Base-by-base conservation (phyloP, 1,284 basidiomycete genomes). In the Naganishia albida region DNA sequence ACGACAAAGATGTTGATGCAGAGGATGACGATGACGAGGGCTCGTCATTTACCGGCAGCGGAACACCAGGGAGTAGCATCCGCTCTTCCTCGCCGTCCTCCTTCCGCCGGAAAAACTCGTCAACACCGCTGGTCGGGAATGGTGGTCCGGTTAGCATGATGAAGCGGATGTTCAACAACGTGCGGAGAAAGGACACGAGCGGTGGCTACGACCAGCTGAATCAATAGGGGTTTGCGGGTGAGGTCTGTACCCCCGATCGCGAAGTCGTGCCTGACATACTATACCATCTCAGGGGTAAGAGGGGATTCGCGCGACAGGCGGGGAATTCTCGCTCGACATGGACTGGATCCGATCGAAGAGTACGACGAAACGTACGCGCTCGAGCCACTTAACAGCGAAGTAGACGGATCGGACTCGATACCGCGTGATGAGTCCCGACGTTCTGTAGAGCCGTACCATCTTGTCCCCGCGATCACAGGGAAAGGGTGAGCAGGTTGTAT, bases 181-280 rank as follows among this genome's bases (percentile, higher is more conserved):
- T 72, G 70, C 12, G 70, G 73, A 50, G 70, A 73, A 48, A 68
- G 71, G 13, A 65, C 67, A 25, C 67, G 72, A 30, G 73, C 68
- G 62, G 64, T 64, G 44, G 70, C 72, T 81, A 85, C 72, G 74
- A 46, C 53, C 79, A 76, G 25, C 77, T 74, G 44, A 83, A 85
- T 44, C 84, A 86, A 83, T 87, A 86, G 85, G 85, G 86, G 86
- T 81, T 86, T 81, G 82, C 82, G 85, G 86, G 85, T 79, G 68
- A 71, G n/a, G n/a, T n/a, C n/a, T n/a, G 34, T 75, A 43, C 39
- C 8, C 16, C 34, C 34, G 18, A 16, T 12, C n/a, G 7, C 23
- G 39, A 2, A 43, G 40, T 13, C 18, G 3, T 13, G 8, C n/a
- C 39, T 43, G 23, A 55, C n/a, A n/a, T n/a, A n/a, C n/a, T n/a